Evolutionary conservation across 177 flowering plant species (phyloP), one percentile per base, ranked within the genome.

Genomic region (Vitis hybrid): DNA sequence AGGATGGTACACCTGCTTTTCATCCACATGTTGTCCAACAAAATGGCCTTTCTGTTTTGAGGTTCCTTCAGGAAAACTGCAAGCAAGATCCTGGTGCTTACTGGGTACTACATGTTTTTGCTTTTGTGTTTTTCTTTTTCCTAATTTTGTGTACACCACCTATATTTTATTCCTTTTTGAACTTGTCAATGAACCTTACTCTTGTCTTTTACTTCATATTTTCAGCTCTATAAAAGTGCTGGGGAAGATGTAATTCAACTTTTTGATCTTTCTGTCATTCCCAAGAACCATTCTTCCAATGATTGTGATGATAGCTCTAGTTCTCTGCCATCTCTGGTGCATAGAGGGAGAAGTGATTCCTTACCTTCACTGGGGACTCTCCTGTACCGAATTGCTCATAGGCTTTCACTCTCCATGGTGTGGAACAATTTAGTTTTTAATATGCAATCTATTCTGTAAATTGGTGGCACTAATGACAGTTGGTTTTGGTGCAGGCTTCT

Each of bases 11-110:
- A 4, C 94, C 97, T 74, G 93, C 97, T 51, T 95, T 95, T 83
- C 87, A 91, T 85, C 99, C 99, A 66, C 84, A 93, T 83, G 93
- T 93, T 71, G 98, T 95, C 71, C 97, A 90, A 76, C 98, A 95
- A 80, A 95, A 93, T 84, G 99, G 99, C 55, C 92, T 87, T 64
- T 87, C 98, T 62, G 99, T 95, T 59, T 79, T 95, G 79, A 86
- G 97, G 74, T 95, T 95, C 74, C 94, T 95, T 76, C 90, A 95
- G 79, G 93, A 89, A 58, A 95, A 95, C 78, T 95, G 99, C 89
- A 87, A 91, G 82, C 94, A 89, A 79, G 99, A 95, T 78, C 99
- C 99, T 74, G 98, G 98, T 63, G 94, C 97, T 77, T 95, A 95
- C 72, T 95, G 99, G 99, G 99, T 95, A 89, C 52, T 57, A 29